Percentiles rank a stretch among this genome's conserved stretches.
Evolutionary conservation across 2,329 filamentous ascomycete genomes (phyloP).

Genomic region (Penicillium paneum): DNA sequence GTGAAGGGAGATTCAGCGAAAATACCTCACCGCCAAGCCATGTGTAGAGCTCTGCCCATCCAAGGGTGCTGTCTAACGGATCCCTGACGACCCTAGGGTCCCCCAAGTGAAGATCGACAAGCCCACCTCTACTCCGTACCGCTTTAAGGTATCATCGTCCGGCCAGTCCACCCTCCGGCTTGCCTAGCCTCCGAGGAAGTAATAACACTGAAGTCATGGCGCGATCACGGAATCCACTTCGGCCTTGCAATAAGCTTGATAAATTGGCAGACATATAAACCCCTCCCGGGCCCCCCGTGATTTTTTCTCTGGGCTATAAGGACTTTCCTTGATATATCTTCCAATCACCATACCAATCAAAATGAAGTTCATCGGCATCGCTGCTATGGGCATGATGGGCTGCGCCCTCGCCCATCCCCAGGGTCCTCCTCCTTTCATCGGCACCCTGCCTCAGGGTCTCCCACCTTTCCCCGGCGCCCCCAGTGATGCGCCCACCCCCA

Average conservation of each 20-base stretch:
- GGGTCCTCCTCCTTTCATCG: background rate
- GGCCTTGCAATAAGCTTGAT: background rate
- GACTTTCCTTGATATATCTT: constrained; percentile 1
- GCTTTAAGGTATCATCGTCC: background rate
- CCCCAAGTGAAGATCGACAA: constrained; percentile 14
- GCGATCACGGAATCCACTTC: constrained; percentile 16
- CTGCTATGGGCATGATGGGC: constrained; percentile 22
- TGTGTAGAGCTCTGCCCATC: background rate
- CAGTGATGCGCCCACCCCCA: background rate
- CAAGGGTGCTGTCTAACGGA: background rate
- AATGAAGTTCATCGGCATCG: constrained; percentile 21
- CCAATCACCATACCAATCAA: background rate
- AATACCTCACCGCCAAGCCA: constrained; percentile 3
- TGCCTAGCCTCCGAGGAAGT: constrained; percentile 4
- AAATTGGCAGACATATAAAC: constrained; percentile 15
- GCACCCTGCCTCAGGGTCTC: background rate
- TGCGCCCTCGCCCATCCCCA: constrained; percentile 23
- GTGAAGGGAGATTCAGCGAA: constrained; percentile 1
- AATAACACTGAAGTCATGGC: constrained; percentile 16
- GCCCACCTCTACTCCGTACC: background rate
- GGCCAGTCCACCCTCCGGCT: background rate
- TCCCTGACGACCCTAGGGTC: constrained; percentile 1
- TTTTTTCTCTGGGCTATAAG: background rate
- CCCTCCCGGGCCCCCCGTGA: background rate
- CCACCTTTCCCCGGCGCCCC: background rate